Evolutionary conservation across 768 basidiomycete species (phyloP).

Genomic region (Polyporus arcularius): DNA sequence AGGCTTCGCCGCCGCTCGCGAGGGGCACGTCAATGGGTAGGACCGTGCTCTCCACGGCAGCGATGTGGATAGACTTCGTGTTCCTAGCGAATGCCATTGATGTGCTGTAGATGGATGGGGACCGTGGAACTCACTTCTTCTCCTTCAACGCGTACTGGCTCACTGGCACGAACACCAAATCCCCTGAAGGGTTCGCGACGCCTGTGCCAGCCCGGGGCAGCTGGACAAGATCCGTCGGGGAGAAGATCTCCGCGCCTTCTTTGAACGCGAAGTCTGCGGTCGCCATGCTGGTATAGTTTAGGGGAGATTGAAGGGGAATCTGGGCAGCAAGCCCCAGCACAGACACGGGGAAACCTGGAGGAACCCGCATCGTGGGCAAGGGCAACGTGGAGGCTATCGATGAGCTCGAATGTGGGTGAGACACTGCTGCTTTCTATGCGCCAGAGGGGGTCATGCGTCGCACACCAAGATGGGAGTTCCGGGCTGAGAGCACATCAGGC

Average conservation of each 20-base stretch:
- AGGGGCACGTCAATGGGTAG: conserved; percentile 61
- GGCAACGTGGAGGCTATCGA: conserved; percentile 7
- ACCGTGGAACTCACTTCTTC: conserved; percentile 56
- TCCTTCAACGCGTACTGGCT: conserved; percentile 72
- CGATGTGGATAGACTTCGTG: conserved; percentile 64
- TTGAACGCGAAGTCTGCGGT: conserved; percentile 56
- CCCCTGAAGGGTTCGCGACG: conserved; percentile 66
- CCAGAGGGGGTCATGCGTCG: too few species aligned
- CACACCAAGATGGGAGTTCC: too few species aligned
- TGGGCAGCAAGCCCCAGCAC: conserved; percentile 59
- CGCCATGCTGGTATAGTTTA: conserved; percentile 13
- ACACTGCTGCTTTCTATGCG: neutral
- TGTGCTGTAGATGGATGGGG: neutral
- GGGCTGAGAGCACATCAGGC: too few species aligned
- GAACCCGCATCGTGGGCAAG: conserved; percentile 49
- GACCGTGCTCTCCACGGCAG: conserved; percentile 53
- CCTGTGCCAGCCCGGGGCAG: conserved; percentile 68
- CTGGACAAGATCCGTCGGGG: conserved; percentile 70
- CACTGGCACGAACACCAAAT: conserved; percentile 65
- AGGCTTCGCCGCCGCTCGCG: conserved; percentile 68
- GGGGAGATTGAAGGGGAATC: conserved; percentile 42
- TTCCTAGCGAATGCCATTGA: conserved; percentile 47
- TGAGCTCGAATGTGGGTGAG: neutral
- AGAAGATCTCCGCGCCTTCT: conserved; percentile 58
- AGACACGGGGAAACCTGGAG: conserved; percentile 37